Evolutionary conservation across 2,329 filamentous ascomycete species (phyloP).

Genomic region (Acephala macrosclerotiorum): DNA sequence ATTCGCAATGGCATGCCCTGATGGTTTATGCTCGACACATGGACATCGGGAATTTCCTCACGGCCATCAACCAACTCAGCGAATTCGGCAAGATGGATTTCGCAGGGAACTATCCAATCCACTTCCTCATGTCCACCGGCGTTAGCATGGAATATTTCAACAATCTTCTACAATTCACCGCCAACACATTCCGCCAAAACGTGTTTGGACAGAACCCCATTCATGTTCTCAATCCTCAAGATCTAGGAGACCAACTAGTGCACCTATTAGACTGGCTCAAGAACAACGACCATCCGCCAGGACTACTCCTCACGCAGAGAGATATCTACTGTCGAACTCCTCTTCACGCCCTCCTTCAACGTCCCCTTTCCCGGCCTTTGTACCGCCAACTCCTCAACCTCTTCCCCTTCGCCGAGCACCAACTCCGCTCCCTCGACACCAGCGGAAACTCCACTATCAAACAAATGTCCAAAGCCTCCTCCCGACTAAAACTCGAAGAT

Average conservation of each 20-base stretch:
- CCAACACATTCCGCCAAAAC: constrained; percentile 28
- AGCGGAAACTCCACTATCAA: constrained; percentile 27
- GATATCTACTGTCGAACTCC: constrained; percentile 37
- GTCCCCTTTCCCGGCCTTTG: constrained; percentile 30
- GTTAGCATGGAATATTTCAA: constrained; percentile 36
- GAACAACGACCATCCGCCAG: constrained; percentile 27
- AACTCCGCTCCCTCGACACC: constrained; percentile 35
- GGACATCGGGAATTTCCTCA: constrained; percentile 24
- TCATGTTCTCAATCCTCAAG: constrained; percentile 34
- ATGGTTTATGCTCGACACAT: constrained; percentile 35
- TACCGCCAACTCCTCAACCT: constrained; percentile 32
- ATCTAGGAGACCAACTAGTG: constrained; percentile 31
- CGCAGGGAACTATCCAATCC: constrained; percentile 34
- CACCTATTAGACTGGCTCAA: constrained; percentile 35
- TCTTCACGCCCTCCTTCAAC: constrained; percentile 35
- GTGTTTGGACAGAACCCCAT: constrained; percentile 36
- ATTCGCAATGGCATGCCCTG: constrained; percentile 35
- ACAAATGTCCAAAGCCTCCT: constrained; percentile 35
- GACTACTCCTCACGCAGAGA: constrained; percentile 33
- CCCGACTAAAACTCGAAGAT: constrained; percentile 26
- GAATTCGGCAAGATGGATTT: constrained; percentile 29
- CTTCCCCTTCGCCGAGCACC: constrained; percentile 33
- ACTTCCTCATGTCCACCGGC: constrained; percentile 36
- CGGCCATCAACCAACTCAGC: constrained; percentile 26
- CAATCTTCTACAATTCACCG: constrained; percentile 20